Conservation (phyloP, 2,329 filamentous ascomycete genomes). For the Ophiosphaerella korrae region DNA sequence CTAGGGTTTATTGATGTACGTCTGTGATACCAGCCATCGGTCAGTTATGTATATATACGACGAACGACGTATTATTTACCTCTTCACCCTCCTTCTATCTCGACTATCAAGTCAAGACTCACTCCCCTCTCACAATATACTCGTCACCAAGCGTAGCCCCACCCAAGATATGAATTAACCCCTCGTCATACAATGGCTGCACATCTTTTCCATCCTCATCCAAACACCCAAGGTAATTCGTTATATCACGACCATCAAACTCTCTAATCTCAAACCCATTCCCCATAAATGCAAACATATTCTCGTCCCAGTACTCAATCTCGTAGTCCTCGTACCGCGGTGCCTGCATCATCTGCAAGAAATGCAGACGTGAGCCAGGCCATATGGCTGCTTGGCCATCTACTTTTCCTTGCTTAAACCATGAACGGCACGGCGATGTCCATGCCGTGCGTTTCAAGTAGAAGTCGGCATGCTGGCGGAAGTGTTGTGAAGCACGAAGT, state of each 20-base stretch:
- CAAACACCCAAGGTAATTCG: slow-evolving; percentile 51
- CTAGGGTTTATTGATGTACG: no score
- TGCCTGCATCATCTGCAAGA: slow-evolving; percentile 26
- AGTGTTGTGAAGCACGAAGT: slow-evolving; percentile 11
- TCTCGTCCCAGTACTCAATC: slow-evolving; percentile 21
- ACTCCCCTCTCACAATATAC: slow-evolving; percentile 27
- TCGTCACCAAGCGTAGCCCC: slow-evolving; percentile 37
- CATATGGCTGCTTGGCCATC: slow-evolving; percentile 30
- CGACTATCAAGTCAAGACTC: no score
- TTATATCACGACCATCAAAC: slow-evolving; percentile 55
- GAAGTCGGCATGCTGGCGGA: slow-evolving; percentile 29
- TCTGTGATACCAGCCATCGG: no score
- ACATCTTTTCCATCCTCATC: slow-evolving; percentile 46
- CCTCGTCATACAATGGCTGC: slow-evolving; percentile 50
- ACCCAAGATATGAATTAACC: slow-evolving; percentile 46
- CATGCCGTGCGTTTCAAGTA: slow-evolving; percentile 32
- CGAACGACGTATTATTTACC: no score
- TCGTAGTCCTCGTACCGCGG: slow-evolving; percentile 31
- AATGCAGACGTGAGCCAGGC: slow-evolving; percentile 29
- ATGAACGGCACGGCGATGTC: slow-evolving; percentile 28
- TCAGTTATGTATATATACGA: no score
- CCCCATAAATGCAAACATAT: slow-evolving; percentile 31
- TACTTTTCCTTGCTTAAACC: slow-evolving; percentile 30
- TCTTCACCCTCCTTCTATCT: no score
- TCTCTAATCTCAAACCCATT: slow-evolving; percentile 51